Base-by-base conservation (phyloP, 2,329 filamentous ascomycete genomes). In the Fusarium sterilihyphosum region DNA sequence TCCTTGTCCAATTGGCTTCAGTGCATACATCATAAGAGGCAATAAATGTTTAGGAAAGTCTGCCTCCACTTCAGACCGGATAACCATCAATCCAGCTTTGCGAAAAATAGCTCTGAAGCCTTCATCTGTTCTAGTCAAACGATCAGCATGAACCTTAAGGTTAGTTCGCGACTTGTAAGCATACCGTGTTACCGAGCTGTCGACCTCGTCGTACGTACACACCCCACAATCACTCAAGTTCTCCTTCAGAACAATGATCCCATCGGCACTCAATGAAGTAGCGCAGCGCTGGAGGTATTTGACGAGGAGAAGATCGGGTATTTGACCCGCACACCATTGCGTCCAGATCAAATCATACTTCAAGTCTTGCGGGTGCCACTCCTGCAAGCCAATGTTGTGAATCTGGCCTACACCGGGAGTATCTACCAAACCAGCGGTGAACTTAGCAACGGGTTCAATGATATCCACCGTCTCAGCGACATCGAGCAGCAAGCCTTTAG, bases 271-370 rank as follows among this genome's bases (percentile, higher is more conserved):
- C 37, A 38, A 11, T 11, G 37, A 38, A 38, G 37, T 1, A 40
- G n/a, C 29, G 17, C 54, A 58, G 0, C 40, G 54, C 9, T 26
- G 1, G 3, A 58, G 40, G 1, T 46, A 58, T 20, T 46, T 2
- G 9, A 31, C 3, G 7, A 58, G 40, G 0, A 44, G 9, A 46
- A 5, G 0, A 26, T 58, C 12, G 0, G 54, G 2, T 33, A 47
- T 16, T 5, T 58, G 54, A 22, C 54, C 2, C 0, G 54, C 29
- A 11, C 54, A 58, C 54, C 54, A 58, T n/a, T 58, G 54, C 20
- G 24, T 35, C 54, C 54, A 58, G 29, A 58, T 17, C n/a, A 58
- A 6, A 10, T 35, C 54, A 47, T 58, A 58, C 29, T 46, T 7
- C 0, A 17, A 6, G 3, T 6, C 54, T 35, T 58, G 12, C 0